Evolutionary conservation across 2,329 filamentous ascomycete species (phyloP).

Genomic region (Stenocarpella maydis): DNA sequence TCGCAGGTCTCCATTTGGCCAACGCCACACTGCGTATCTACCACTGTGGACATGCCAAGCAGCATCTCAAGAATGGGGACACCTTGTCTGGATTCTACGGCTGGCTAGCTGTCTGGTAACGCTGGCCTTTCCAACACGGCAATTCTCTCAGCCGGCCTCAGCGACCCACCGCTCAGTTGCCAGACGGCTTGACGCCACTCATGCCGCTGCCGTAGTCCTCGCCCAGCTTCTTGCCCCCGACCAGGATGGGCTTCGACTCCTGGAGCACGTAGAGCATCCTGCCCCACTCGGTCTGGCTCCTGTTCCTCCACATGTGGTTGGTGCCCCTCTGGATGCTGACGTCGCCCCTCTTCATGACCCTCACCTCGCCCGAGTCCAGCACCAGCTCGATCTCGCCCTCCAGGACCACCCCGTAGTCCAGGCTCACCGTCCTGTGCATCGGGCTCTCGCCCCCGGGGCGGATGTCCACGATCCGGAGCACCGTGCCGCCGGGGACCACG

Average conservation of each 20-base stretch:
- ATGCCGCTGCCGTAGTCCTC: constrained; percentile 42
- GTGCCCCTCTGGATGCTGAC: constrained; percentile 58
- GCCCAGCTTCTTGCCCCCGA: constrained; percentile 39
- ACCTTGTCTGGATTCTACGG: background rate
- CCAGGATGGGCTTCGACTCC: constrained; percentile 40
- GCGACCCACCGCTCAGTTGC: constrained; percentile 15
- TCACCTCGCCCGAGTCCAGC: constrained; percentile 55
- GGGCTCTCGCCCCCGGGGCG: constrained; percentile 48
- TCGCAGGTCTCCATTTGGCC: background rate
- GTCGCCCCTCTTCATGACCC: constrained; percentile 54
- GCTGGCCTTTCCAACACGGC: background rate
- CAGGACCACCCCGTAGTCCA: constrained; percentile 60
- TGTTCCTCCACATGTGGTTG: constrained; percentile 53
- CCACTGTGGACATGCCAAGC: background rate
- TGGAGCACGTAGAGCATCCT: constrained; percentile 49
- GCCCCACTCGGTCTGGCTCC: constrained; percentile 50
- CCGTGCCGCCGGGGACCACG: constrained; percentile 52
- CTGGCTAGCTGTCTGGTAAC: background rate
- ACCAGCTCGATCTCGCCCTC: constrained; percentile 58
- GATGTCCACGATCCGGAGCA: constrained; percentile 56
- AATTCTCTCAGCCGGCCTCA: background rate
- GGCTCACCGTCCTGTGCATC: constrained; percentile 57
- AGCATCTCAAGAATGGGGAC: no score
- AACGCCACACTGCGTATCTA: no score
- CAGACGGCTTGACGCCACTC: constrained; percentile 36